phyloP scores from a whole-genome alignment of 208 protist species.

The Novymonas esmeraldas region DNA sequence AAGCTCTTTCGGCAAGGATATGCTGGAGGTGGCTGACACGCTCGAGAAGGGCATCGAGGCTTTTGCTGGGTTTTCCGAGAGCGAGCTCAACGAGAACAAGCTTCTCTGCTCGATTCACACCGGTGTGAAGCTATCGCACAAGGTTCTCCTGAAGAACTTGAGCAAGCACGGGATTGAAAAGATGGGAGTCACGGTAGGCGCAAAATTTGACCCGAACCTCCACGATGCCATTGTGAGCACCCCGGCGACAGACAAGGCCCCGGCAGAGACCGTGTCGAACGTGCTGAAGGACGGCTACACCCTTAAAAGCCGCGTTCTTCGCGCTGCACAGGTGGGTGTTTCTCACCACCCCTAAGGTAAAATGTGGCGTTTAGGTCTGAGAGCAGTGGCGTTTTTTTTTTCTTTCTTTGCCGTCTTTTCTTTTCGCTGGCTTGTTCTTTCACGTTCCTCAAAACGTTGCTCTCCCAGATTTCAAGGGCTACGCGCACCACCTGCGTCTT shows the following conservation, averaged over 20 bases:
- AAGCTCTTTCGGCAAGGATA: constrained; percentile 89
- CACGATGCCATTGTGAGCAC: constrained; percentile 92
- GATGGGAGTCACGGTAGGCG: constrained; percentile 69
- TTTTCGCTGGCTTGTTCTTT: constrained; percentile 14
- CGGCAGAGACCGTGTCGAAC: constrained; percentile 61
- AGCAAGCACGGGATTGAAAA: constrained; percentile 87
- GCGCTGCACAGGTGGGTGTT: constrained; percentile 91
- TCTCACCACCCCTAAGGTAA: constrained; percentile 31
- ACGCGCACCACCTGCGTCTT: neutral
- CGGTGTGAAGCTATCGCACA: constrained; percentile 85
- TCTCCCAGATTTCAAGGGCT: neutral
- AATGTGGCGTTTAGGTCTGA: neutral
- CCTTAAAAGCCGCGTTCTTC: constrained; percentile 84
- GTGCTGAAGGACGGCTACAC: constrained; percentile 93
- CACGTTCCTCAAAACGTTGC: constrained; percentile 27
- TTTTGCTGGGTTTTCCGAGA: constrained; percentile 52
- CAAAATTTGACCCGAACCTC: constrained; percentile 87
- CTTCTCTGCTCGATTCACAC: constrained; percentile 69
- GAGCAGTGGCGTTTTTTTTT: neutral
- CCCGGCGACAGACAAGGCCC: constrained; percentile 51
- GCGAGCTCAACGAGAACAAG: constrained; percentile 66
- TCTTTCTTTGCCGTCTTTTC: constrained; percentile 3
- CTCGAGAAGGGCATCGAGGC: constrained; percentile 89
- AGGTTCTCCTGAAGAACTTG: constrained; percentile 87
- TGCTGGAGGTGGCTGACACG: constrained; percentile 93